phyloP scores from a whole-genome alignment of 2,329 filamentous ascomycete species.

The Colletotrichum spaethianum region DNA sequence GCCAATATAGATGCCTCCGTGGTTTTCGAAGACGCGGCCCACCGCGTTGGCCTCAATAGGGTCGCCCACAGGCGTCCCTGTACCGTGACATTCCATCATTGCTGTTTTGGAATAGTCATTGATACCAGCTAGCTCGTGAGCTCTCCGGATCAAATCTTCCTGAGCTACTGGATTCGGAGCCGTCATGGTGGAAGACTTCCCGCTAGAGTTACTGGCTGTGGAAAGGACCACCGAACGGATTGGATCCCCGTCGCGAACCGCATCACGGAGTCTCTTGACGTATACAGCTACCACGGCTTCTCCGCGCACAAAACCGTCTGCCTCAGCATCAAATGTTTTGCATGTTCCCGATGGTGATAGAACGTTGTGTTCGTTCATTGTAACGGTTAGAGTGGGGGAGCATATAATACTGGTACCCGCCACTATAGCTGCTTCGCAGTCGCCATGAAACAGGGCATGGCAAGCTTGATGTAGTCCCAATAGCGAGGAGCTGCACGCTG shows the following conservation, averaged over 20 bases:
- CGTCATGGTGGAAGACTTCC: slow-evolving; percentile 53
- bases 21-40: slow-evolving; percentile 47
- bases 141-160: slow-evolving; percentile 45
- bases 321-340: slow-evolving; percentile 55
- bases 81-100: slow-evolving; percentile 60
- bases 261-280: slow-evolving; percentile 57
- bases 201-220: slow-evolving; percentile 52
- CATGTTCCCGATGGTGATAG: slow-evolving; percentile 46
- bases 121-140: slow-evolving; percentile 45
- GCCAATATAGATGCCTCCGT: slow-evolving; percentile 48
- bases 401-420: slow-evolving; percentile 50
- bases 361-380: slow-evolving; percentile 45
- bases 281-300: slow-evolving; percentile 57
- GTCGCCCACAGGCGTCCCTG: slow-evolving; percentile 60
- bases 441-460: slow-evolving; percentile 46
- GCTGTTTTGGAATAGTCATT: slow-evolving; percentile 44
- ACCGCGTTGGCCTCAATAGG: slow-evolving; percentile 56
- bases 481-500: slow-evolving; percentile 53
- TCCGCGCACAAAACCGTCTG: slow-evolving; percentile 59
- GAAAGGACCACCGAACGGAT: slow-evolving; percentile 49
- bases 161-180: slow-evolving; percentile 52
- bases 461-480: slow-evolving; percentile 51
- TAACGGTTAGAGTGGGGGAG: slow-evolving; percentile 20
- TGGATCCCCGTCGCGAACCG: slow-evolving; percentile 55
- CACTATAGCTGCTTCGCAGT: slow-evolving; percentile 50